A percentile compares a stretch with the other conserved stretches of the same genome.
Conservation (phyloP, 495 filamentous ascomycete species). For the Astrothelium macrocarpum region DNA sequence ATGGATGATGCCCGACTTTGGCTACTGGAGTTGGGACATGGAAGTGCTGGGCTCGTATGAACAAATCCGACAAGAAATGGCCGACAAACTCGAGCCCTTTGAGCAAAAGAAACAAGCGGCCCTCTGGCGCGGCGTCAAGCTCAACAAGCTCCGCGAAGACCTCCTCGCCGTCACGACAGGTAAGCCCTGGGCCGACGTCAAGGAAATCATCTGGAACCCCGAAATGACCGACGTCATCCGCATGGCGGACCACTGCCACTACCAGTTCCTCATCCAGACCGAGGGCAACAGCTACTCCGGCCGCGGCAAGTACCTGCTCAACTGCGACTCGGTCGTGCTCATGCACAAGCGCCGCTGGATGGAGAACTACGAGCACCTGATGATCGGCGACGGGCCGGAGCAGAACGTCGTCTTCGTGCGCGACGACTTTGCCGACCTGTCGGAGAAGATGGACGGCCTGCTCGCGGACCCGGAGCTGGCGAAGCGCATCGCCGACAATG, state of each 20-base stretch:
- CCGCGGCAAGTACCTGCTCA: constrained; percentile 25
- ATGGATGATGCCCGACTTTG: constrained; percentile 31
- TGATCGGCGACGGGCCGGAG: constrained; percentile 17
- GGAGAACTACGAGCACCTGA: constrained; percentile 21
- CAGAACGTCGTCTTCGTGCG: constrained; percentile 25
- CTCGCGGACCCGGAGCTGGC: constrained; percentile 12
- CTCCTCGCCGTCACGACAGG: constrained; percentile 38
- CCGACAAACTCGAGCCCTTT: constrained; percentile 15
- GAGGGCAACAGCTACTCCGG: constrained; percentile 26
- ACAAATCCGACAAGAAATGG: constrained; percentile 38
- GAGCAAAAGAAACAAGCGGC: constrained; percentile 18
- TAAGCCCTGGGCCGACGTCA: constrained; percentile 45
- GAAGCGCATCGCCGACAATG: constrained; percentile 21
- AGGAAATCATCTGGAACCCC: constrained; percentile 39
- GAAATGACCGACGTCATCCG: constrained; percentile 16
- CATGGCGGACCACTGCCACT: constrained; percentile 24
- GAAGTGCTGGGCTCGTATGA: constrained; percentile 13
- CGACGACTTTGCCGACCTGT: constrained; percentile 24
- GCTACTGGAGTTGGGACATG: constrained; percentile 29
- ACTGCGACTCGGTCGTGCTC: constrained; percentile 25
- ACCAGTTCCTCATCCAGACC: constrained; percentile 23
- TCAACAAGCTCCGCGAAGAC: constrained; percentile 37
- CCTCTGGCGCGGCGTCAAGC: constrained; percentile 27
- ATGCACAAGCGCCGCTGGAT: constrained; percentile 19
- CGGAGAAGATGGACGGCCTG: constrained; percentile 14